A percentile compares a stretch with the other conserved stretches of the same genome.
These are phyloP conservation scores for Botrytis galanthina DNA, from an alignment of 2,329 filamentous ascomycete species.

Conservation along the genomic window DNA sequence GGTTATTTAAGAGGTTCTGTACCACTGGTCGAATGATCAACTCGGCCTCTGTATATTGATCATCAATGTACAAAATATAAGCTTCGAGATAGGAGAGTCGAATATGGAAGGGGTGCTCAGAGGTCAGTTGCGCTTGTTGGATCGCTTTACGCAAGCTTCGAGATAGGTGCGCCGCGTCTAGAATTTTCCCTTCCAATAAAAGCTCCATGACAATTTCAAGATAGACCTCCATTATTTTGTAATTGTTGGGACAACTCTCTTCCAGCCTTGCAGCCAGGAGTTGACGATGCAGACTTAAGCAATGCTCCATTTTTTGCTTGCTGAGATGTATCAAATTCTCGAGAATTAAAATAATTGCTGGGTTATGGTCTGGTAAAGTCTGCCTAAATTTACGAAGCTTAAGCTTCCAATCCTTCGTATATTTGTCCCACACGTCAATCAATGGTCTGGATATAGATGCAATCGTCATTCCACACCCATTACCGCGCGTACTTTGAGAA, in stretches of 20 bases:
- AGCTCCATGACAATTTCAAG: neutral
- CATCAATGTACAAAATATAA: fast-evolving
- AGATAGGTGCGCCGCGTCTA: neutral
- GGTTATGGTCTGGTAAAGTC: neutral
- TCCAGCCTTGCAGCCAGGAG: neutral
- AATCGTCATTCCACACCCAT: fast-evolving
- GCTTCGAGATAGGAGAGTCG: neutral
- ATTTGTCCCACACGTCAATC: too few species aligned
- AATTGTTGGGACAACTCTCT: neutral
- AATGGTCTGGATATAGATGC: neutral
- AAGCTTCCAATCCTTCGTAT: neutral
- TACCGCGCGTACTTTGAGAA: fast-evolving
- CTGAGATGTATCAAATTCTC: neutral
- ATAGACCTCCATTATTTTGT: neutral
- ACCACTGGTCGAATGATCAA: neutral
- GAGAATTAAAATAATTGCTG: neutral
- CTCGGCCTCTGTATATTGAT: neutral
- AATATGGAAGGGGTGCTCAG: neutral
- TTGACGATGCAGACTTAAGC: neutral
- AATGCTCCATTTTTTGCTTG: fast-evolving
- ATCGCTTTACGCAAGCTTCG: neutral
- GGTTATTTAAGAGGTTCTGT: neutral
- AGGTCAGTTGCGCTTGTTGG: neutral
- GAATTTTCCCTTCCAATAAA: fast-evolving
- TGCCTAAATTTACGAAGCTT: neutral